These are phyloP conservation scores for Russula sp. DNA, from an alignment of 768 basidiomycete genomes.

Conservation along the genomic window DNA sequence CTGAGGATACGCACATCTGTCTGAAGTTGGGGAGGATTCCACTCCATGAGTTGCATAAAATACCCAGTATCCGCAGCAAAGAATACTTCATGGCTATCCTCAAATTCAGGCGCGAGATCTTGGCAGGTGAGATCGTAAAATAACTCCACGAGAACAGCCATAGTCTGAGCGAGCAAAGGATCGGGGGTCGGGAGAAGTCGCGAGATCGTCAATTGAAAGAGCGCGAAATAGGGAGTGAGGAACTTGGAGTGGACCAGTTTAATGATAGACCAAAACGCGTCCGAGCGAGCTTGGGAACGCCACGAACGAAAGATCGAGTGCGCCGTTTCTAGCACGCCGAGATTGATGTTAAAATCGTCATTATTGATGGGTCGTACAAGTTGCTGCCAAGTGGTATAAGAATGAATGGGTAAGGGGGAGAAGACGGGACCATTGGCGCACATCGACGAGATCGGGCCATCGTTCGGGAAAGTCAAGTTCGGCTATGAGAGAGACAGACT, in stretches of 20 bases:
- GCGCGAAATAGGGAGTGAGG: slow-evolving; percentile 74
- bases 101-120: slow-evolving; percentile 91
- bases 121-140: slow-evolving; percentile 95
- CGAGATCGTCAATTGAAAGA: slow-evolving; percentile 68
- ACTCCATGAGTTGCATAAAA: slow-evolving; percentile 77
- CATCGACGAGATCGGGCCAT: slow-evolving; percentile 90
- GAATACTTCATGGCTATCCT: slow-evolving; percentile 81
- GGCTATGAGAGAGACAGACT: slow-evolving; percentile 89
- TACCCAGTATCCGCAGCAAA: slow-evolving; percentile 67
- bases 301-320: slow-evolving; percentile 95
- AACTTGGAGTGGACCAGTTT: slow-evolving; percentile 86
- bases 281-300: slow-evolving; percentile 86
- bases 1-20: slow-evolving; percentile 56
- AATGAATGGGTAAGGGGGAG: background rate
- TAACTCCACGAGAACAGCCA: slow-evolving; percentile 78
- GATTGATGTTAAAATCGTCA: slow-evolving; percentile 79
- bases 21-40: slow-evolving; percentile 67
- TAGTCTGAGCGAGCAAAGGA: slow-evolving; percentile 61
- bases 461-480: slow-evolving; percentile 84
- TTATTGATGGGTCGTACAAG: slow-evolving; percentile 78
- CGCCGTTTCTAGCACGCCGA: slow-evolving; percentile 89
- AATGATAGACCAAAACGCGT: slow-evolving; percentile 85
- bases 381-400: slow-evolving; percentile 48
- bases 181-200: slow-evolving; percentile 47
- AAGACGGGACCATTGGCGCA: slow-evolving; percentile 43